These are phyloP conservation scores for Gossypioides kirkii DNA, from an alignment of 345 rosid genomes.

Conservation along the genomic window DNA sequence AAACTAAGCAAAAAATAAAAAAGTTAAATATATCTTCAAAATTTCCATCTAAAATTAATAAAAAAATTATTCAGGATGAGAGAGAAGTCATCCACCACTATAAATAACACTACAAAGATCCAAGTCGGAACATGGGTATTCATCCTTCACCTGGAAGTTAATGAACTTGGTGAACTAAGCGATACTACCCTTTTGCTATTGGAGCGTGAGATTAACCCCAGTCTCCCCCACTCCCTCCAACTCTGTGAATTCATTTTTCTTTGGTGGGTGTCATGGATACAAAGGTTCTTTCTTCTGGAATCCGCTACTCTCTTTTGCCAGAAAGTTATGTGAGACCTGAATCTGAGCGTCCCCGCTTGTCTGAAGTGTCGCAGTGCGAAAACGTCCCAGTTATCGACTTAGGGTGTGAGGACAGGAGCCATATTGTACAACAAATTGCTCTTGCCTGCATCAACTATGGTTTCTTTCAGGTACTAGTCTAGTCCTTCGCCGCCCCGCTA, in stretches of 20 bases:
- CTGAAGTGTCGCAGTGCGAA: slow-evolving; percentile 45
- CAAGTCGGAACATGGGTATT: background rate
- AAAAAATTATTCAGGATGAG: background rate
- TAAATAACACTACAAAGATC: background rate
- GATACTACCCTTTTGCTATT: background rate
- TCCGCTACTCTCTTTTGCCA: slow-evolving; percentile 43
- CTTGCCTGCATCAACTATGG: slow-evolving; percentile 59
- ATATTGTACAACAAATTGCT: slow-evolving; percentile 32
- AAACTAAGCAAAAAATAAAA: too few species aligned
- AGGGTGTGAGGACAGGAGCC: slow-evolving; percentile 38
- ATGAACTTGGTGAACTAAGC: background rate
- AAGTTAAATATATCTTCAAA: background rate
- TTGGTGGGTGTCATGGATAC: slow-evolving; percentile 35
- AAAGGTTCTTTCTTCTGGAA: slow-evolving; percentile 58
- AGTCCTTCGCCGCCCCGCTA: background rate
- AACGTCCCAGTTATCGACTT: slow-evolving; percentile 69
- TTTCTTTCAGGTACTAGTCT: slow-evolving; percentile 58
- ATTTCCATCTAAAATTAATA: background rate
- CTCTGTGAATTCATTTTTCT: background rate
- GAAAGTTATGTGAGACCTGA: slow-evolving; percentile 62
- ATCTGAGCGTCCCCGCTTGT: slow-evolving; percentile 61
- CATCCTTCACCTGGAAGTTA: background rate
- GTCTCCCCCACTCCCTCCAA: background rate
- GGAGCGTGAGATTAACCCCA: background rate
- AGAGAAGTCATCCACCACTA: background rate